phyloP scores from a whole-genome alignment of 2,329 filamentous ascomycete species.

The Pseudogymnoascus sp. region DNA sequence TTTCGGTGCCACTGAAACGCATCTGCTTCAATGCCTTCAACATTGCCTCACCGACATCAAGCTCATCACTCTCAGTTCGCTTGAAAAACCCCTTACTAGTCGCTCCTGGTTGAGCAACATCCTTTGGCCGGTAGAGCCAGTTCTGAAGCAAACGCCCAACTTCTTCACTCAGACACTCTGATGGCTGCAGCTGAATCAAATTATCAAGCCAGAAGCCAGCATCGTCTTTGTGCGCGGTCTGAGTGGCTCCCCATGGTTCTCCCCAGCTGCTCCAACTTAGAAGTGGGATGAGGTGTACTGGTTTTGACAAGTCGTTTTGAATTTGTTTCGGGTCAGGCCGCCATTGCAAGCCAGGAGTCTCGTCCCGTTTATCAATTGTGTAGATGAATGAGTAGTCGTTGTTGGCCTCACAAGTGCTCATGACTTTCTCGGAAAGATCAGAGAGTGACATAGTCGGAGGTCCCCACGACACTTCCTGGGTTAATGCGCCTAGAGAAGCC shows the following conservation, averaged over 20 bases:
- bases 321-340: background rate
- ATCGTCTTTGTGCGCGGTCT: background rate
- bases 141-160: background rate
- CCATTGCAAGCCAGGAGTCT: constrained; percentile 9
- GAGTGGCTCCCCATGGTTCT: background rate
- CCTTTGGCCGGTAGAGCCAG: background rate
- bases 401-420: constrained; percentile 12
- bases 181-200: background rate
- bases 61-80: background rate
- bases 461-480: constrained; percentile 14
- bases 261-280: constrained; percentile 4
- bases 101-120: background rate
- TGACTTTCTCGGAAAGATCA: constrained; percentile 12
- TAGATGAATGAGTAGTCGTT: constrained; percentile 14
- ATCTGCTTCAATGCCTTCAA: background rate
- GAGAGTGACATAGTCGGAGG: constrained; percentile 10
- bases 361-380: constrained; percentile 9
- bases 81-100: background rate
- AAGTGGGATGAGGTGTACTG: background rate
- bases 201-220: constrained; percentile 6
- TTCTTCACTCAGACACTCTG: background rate
- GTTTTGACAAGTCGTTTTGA: background rate
- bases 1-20: background rate
- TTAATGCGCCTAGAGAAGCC: constrained; percentile 15
- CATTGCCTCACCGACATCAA: background rate